Evolutionary conservation across 1,139 yeast species (phyloP).

Genomic region (Saccharomycopsis hybrid): DNA sequence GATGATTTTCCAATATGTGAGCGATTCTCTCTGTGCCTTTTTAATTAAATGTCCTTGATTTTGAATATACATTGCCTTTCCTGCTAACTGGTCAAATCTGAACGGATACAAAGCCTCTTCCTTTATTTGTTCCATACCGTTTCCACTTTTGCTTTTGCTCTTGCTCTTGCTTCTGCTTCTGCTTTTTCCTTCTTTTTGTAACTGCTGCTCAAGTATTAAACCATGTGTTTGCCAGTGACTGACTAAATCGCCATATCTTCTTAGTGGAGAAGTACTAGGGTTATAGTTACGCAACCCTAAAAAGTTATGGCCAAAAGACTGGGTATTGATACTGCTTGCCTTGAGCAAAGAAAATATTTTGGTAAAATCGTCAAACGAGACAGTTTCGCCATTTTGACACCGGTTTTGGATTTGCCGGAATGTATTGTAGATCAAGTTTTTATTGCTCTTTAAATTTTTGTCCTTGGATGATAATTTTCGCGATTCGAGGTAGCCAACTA

Average conservation of each 20-base stretch:
- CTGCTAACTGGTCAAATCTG: slow-evolving; percentile 23
- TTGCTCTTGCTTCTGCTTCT: no score
- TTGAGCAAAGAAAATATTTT: slow-evolving; percentile 33
- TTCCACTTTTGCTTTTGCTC: no score
- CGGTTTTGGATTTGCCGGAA: not conserved
- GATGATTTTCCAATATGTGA: slow-evolving; percentile 19
- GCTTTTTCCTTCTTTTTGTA: no score
- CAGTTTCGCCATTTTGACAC: not conserved
- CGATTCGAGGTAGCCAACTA: slow-evolving; percentile 26
- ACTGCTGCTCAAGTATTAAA: slow-evolving; percentile 18
- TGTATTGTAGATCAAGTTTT: not conserved
- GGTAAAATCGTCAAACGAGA: slow-evolving; percentile 31
- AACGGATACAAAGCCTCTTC: not conserved
- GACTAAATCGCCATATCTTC: slow-evolving; percentile 78
- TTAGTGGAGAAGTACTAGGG: slow-evolving; percentile 82
- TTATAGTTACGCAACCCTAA: slow-evolving; percentile 61
- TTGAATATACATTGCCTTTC: slow-evolving; percentile 27
- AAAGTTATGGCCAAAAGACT: slow-evolving; percentile 48
- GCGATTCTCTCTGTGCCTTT: slow-evolving; percentile 25
- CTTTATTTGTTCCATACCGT: no score
- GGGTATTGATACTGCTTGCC: slow-evolving; percentile 36
- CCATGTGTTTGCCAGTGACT: slow-evolving; percentile 69
- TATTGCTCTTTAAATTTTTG: not conserved
- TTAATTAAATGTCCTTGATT: slow-evolving; percentile 22
- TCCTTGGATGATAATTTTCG: no score